Evolutionary conservation across 2,329 filamentous ascomycete genomes (phyloP).

Genomic region (Fusarium sororula): DNA sequence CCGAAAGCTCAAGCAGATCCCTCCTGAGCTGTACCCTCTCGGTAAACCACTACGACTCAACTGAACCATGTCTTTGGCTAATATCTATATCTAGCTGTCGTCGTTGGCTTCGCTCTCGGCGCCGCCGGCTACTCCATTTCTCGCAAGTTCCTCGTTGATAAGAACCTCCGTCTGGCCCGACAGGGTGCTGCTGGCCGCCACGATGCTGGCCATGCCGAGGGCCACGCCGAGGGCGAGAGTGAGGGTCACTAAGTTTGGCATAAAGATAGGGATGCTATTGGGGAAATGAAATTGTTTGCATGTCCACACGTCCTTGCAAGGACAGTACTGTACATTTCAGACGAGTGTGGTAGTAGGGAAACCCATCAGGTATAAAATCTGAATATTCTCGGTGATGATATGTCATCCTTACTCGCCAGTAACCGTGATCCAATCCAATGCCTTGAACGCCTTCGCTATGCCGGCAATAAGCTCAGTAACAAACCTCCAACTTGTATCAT

Average conservation of each 20-base stretch:
- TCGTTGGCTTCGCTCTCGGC: constrained; percentile 84
- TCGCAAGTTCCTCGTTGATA: constrained; percentile 88
- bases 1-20: constrained; percentile 87
- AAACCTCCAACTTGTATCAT: constrained; percentile 48
- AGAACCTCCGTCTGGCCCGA: constrained; percentile 87
- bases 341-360: constrained; percentile 37
- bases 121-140: constrained; percentile 84
- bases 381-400: constrained; percentile 38
- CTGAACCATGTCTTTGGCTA: constrained; percentile 34
- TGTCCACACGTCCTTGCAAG: constrained; percentile 23
- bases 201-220: constrained; percentile 47
- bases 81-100: constrained; percentile 69
- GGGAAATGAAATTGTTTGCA: constrained; percentile 31
- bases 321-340: constrained; percentile 42
- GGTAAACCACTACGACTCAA: constrained; percentile 63
- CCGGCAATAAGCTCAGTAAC: constrained; percentile 42
- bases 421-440: constrained; percentile 37
- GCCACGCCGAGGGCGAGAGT: constrained; percentile 21
- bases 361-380: constrained; percentile 37
- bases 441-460: constrained; percentile 60
- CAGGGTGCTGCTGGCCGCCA: constrained; percentile 61
- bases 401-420: constrained; percentile 31
- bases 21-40: constrained; percentile 92
- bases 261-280: constrained; percentile 15
- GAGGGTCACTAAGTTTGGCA: constrained; percentile 46